Base-by-base conservation (phyloP, 169 alveolate species). In the Eimeria tenella region DNA sequence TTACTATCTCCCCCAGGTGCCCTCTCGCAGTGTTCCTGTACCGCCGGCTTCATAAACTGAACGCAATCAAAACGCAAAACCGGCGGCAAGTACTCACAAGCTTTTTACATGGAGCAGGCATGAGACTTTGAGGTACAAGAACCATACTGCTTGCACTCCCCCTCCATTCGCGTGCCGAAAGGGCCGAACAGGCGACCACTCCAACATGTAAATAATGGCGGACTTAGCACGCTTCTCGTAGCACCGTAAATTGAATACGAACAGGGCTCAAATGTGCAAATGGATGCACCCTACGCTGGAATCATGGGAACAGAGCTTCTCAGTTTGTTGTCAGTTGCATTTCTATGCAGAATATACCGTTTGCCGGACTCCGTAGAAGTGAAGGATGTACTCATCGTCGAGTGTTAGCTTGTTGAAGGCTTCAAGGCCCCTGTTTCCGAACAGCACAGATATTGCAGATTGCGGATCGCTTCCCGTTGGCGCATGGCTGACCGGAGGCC, bases 291-390 rank as follows among this genome's bases (percentile, higher is more conserved):
- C 42, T 31, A 31, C 42, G 42, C 42, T 31, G 42, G 42, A 31
- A 31, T 31, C 42, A 31, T 31, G 42, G 42, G 42, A 31, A 31
- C 42, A 31, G 42, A 31, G 42, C 42, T 31, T 31, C 42, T 31
- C 42, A 31, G 42, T 31, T 31, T 31, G 42, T 31, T 31, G 42
- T 31, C 42, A 31, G 42, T 31, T 31, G 42, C 42, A 1, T 31
- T 31, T 31, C 42, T 31, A 31, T 31, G 42, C 42, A 31, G 42
- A 42, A 58, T 89, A n/a, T 65, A 89, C 94, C 81, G 94, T 79
- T 25, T 89, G 94, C 65, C 94, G 55, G 70, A 89, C 86, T 25
- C 94, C 94, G 89, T 89, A 89, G 56, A 89, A 89, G 77, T 89
- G 94, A 50, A 89, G 94, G 42, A 89, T 55, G 82, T 74, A 71